Conservation (phyloP, 805 yeast genomes). For the Komagataella ulmi region DNA sequence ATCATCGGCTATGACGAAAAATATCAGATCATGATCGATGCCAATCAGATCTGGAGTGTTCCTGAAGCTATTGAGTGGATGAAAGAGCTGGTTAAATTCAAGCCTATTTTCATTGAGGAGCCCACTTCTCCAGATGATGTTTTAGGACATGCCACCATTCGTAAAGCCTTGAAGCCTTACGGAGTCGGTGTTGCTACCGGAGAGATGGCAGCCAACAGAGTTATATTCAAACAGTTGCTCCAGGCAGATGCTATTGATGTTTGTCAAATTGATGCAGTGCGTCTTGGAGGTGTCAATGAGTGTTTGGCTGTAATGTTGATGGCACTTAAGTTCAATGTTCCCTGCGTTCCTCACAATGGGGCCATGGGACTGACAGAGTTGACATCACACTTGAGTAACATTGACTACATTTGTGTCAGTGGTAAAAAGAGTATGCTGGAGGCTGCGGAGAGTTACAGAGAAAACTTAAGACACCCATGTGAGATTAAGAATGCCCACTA, state of each 20-base stretch:
- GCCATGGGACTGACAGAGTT: constrained; percentile 13
- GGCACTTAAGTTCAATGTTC: constrained; percentile 10
- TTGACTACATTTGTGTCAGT: constrained; percentile 9
- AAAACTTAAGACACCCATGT: constrained; percentile 9
- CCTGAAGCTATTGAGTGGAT: constrained; percentile 13
- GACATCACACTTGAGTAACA: constrained; percentile 10
- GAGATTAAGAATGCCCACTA: constrained; percentile 8
- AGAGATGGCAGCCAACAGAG: constrained; percentile 13
- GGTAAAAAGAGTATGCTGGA: constrained; percentile 10
- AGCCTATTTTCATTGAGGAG: constrained; percentile 13
- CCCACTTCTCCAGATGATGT: constrained; percentile 14
- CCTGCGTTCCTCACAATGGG: constrained; percentile 12
- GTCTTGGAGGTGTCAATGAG: constrained; percentile 13
- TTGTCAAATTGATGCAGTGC: constrained; percentile 11
- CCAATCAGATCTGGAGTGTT: constrained; percentile 13
- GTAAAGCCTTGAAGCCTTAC: constrained; percentile 9
- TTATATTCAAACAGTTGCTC: constrained; percentile 12
- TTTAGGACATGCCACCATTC: constrained; percentile 10
- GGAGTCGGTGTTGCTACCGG: constrained; percentile 13
- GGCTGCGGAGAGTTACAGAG: constrained; percentile 10
- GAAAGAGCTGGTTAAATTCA: constrained; percentile 8
- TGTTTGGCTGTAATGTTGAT: constrained; percentile 10
- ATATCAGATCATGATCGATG: constrained; percentile 11
- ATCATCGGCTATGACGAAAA: constrained; percentile 22
- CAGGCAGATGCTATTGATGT: constrained; percentile 11